Evolutionary conservation across 768 basidiomycete genomes (phyloP).

Genomic region (Leccinum ochraceum): DNA sequence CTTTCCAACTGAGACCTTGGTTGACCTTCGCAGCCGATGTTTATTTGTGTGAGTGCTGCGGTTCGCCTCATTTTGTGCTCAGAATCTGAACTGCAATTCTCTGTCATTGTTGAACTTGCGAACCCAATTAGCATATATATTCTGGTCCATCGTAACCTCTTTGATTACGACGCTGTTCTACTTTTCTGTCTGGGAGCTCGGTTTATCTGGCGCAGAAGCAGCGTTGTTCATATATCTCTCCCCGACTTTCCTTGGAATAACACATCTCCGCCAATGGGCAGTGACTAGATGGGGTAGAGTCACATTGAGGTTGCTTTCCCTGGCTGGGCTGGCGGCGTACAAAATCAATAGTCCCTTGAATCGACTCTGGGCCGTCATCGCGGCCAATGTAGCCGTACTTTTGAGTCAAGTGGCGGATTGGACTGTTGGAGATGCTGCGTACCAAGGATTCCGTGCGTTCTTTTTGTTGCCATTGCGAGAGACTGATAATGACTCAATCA

Average conservation of each 20-base stretch:
- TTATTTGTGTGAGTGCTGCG: conserved; percentile 52
- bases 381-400: conserved; percentile 52
- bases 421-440: conserved; percentile 42
- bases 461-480: neutral
- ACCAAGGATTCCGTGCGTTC: conserved; percentile 52
- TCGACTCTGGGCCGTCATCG: conserved; percentile 57
- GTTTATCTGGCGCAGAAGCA: conserved; percentile 79
- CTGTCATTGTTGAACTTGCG: neutral
- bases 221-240: conserved; percentile 72
- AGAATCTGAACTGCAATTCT: conserved; percentile 8
- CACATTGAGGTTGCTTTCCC: conserved; percentile 47
- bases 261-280: conserved; percentile 41
- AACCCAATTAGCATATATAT: conserved; percentile 59
- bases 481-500: neutral
- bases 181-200: conserved; percentile 90
- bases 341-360: conserved; percentile 48
- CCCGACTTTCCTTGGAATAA: conserved; percentile 57
- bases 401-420: conserved; percentile 56
- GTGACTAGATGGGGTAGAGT: conserved; percentile 43
- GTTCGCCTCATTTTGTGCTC: neutral
- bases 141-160: conserved; percentile 82
- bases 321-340: conserved; percentile 58
- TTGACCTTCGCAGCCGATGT: conserved; percentile 44
- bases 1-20: conserved; percentile 15
- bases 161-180: conserved; percentile 84